A percentile compares a stretch with the other conserved stretches of the same genome.
Conservation (phyloP, 2,329 filamentous ascomycete genomes). For the Metarhizium guizhouense region DNA sequence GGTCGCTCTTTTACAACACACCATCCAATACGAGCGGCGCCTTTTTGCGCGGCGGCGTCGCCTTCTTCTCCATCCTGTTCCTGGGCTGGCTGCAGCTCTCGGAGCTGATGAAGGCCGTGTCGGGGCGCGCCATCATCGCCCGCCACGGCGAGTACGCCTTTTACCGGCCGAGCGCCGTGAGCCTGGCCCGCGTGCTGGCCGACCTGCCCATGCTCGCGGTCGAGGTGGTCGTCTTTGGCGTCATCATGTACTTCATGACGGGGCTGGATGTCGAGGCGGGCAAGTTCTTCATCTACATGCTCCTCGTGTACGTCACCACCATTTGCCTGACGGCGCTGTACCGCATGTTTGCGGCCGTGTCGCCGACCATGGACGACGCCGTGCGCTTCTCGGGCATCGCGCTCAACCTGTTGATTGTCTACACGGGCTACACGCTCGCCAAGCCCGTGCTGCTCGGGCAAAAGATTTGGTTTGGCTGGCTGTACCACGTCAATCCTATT, state of each 20-base stretch:
- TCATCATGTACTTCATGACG: constrained; percentile 37
- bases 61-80: constrained; percentile 46
- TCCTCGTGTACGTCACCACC: constrained; percentile 41
- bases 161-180: constrained; percentile 27
- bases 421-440: constrained; percentile 41
- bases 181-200: constrained; percentile 26
- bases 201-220: constrained; percentile 35
- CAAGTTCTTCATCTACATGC: constrained; percentile 36
- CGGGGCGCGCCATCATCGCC: constrained; percentile 28
- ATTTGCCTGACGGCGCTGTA: constrained; percentile 60
- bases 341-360: constrained; percentile 18
- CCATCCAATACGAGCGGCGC: constrained; percentile 50
- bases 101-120: constrained; percentile 29
- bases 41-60: constrained; percentile 41
- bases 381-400: constrained; percentile 38
- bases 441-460: constrained; percentile 42
- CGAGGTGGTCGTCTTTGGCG: constrained; percentile 24
- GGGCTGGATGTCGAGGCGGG: constrained; percentile 29
- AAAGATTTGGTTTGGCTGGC: constrained; percentile 58
- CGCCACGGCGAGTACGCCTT: constrained; percentile 32
- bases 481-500: constrained; percentile 57
- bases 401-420: constrained; percentile 39
- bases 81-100: constrained; percentile 24
- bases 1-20: constrained; percentile 68
- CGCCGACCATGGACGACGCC: constrained; percentile 3